Evolutionary conservation across 352 stramenopile species (phyloP).

Genomic region (Peronospora farinosa): DNA sequence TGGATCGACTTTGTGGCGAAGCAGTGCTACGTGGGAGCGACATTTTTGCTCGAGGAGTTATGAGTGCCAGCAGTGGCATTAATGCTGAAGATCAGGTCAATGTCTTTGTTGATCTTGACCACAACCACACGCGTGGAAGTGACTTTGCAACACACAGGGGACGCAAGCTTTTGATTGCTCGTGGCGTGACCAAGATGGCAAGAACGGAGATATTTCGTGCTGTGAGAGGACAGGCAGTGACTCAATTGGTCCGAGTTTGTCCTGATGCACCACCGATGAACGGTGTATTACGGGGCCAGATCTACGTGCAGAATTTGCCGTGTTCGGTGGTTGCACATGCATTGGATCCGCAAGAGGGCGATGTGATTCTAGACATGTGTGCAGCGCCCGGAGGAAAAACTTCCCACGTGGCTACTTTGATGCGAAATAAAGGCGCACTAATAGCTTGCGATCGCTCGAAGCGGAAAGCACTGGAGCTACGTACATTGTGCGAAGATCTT

Average conservation of each 20-base stretch:
- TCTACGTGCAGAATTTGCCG: slow-evolving; percentile 92
- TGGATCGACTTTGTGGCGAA: slow-evolving; percentile 89
- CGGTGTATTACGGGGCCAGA: slow-evolving; percentile 64
- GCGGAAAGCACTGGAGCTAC: slow-evolving; percentile 76
- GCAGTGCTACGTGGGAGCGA: slow-evolving; percentile 90
- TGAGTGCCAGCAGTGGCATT: slow-evolving; percentile 85
- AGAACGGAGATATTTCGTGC: slow-evolving; percentile 77
- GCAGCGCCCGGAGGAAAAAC: slow-evolving; percentile 91
- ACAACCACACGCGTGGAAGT: slow-evolving; percentile 65
- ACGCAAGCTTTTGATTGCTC: slow-evolving; percentile 72
- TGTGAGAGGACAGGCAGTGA: slow-evolving; percentile 55
- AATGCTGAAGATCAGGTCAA: slow-evolving; percentile 71
- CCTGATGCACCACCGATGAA: slow-evolving; percentile 86
- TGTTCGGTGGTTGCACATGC: slow-evolving; percentile 88
- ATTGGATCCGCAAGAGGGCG: slow-evolving; percentile 71
- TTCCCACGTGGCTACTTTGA: slow-evolving; percentile 88
- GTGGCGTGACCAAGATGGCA: slow-evolving; percentile 62
- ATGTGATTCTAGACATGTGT: slow-evolving; percentile 93
- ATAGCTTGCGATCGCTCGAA: slow-evolving; percentile 89
- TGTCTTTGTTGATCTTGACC: slow-evolving; percentile 82
- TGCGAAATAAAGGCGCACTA: slow-evolving; percentile 82
- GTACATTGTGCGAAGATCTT: slow-evolving; percentile 69
- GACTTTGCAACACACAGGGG: slow-evolving; percentile 65
- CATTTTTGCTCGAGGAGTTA: slow-evolving; percentile 89
- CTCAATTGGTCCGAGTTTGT: slow-evolving; percentile 62